These are phyloP conservation scores for Clarireedia monteithiana DNA, from an alignment of 2,329 filamentous ascomycete genomes.

Conservation along the genomic window DNA sequence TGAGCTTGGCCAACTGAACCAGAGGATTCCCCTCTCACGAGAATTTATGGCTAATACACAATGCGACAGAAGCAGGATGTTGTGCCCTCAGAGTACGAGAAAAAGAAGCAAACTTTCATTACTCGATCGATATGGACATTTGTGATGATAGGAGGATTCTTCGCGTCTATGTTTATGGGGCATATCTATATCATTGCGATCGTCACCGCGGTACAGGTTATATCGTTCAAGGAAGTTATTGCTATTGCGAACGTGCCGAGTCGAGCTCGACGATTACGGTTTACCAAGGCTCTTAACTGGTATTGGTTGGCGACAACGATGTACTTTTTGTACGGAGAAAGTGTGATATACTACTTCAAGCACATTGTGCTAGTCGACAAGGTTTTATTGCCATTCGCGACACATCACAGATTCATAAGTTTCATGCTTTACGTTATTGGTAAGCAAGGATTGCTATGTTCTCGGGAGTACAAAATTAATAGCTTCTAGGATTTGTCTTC, in stretches of 20 bases:
- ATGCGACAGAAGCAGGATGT: conserved; percentile 15
- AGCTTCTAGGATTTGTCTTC: conserved; percentile 77
- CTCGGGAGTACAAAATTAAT: conserved; percentile 23
- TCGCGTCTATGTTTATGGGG: conserved; percentile 84
- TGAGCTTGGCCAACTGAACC: neutral
- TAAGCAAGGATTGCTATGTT: conserved; percentile 35
- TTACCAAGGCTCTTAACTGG: conserved; percentile 97
- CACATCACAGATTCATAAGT: conserved; percentile 97
- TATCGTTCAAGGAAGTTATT: conserved; percentile 99
- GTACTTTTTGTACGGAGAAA: conserved; percentile 99
- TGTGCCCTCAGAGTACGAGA: conserved; percentile 71
- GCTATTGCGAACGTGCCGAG: conserved; percentile 94
- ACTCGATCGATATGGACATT: conserved; percentile 96
- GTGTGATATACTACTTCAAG: conserved; percentile 99
- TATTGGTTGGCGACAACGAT: conserved; percentile 98
- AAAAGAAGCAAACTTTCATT: conserved; percentile 98
- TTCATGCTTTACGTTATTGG: conserved; percentile 97
- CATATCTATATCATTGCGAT: conserved; percentile 96
- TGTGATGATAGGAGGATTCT: conserved; percentile 93
- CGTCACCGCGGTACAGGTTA: conserved; percentile 87
- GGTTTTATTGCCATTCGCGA: conserved; percentile 85
- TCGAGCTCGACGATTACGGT: conserved; percentile 79
- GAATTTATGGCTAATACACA: conserved; percentile 15
- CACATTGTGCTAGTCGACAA: conserved; percentile 94
- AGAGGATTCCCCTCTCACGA: neutral